Percentiles rank a stretch among this genome's conserved stretches.
phyloP scores from a whole-genome alignment of 192 early-diverging fungal species.

The Podochytrium sp. region DNA sequence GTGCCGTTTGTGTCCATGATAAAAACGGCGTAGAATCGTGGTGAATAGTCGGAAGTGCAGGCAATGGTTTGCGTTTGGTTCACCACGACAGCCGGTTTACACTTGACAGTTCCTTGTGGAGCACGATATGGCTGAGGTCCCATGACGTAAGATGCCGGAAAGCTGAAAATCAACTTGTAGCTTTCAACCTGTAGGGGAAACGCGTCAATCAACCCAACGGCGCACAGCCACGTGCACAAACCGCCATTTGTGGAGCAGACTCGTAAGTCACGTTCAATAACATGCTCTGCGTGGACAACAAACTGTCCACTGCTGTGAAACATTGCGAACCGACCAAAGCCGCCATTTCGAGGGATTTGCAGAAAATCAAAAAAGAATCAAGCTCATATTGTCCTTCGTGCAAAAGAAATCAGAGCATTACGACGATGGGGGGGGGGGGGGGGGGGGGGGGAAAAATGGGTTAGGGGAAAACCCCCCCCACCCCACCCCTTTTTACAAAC shows the following conservation, averaged over 20 bases:
- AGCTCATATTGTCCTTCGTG: no score
- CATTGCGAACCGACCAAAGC: no score
- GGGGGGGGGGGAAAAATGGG: no score
- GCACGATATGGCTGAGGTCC: slow-evolving; percentile 28
- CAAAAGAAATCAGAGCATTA: no score
- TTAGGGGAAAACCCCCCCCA: no score
- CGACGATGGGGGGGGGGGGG: no score
- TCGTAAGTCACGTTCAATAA: slow-evolving; percentile 2
- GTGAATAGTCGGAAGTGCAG: not conserved
- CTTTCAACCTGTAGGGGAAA: not conserved
- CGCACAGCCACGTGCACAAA: not conserved
- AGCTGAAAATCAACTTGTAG: slow-evolving; percentile 7
- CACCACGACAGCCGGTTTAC: not conserved
- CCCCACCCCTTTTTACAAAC: no score
- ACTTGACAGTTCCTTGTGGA: slow-evolving; percentile 22
- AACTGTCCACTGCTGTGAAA: slow-evolving; percentile 14
- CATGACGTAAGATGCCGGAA: slow-evolving; percentile 19
- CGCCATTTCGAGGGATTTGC: no score
- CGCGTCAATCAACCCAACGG: not conserved
- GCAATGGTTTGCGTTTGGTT: not conserved
- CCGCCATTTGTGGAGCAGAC: not conserved
- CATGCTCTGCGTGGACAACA: not conserved
- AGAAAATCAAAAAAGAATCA: no score
- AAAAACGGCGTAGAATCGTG: slow-evolving; percentile 20
- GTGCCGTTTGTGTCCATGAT: slow-evolving; percentile 3